Conservation (phyloP, 2,329 filamentous ascomycete species). For the Fonsecaea monophora region DNA sequence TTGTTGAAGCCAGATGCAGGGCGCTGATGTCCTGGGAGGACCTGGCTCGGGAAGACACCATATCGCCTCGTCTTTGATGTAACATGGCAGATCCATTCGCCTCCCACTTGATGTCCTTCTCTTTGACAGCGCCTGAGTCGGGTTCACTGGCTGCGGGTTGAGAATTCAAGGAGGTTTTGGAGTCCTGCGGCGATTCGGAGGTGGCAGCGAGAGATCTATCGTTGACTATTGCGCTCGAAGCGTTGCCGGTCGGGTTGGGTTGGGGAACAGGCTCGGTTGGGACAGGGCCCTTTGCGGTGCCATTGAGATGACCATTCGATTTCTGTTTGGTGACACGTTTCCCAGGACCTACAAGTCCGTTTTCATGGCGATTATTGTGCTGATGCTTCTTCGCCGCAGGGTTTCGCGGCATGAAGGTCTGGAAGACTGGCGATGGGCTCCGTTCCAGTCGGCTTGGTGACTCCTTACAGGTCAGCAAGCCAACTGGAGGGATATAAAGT, state of each 20-base stretch:
- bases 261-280: conserved; percentile 35
- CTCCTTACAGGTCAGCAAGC: conserved; percentile 40
- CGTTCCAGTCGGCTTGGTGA: conserved; percentile 42
- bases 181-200: conserved; percentile 17
- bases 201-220: conserved; percentile 17
- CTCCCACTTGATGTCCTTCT: conserved; percentile 28
- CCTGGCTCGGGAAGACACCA: conserved; percentile 71
- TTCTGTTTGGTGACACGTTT: conserved; percentile 69
- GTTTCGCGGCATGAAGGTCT: conserved; percentile 58
- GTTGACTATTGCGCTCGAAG: conserved; percentile 21
- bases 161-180: conserved; percentile 5
- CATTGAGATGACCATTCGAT: conserved; percentile 63
- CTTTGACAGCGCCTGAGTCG: conserved; percentile 26
- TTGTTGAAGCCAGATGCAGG: conserved; percentile 79
- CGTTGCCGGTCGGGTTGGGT: conserved; percentile 16
- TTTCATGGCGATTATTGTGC: conserved; percentile 81
- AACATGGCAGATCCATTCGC: conserved; percentile 35
- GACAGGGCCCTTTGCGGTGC: conserved; percentile 54
- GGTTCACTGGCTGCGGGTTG: conserved; percentile 16
- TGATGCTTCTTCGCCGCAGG: conserved; percentile 63
- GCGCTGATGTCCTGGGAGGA: conserved; percentile 74
- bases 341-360: conserved; percentile 80
- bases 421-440: conserved; percentile 26
- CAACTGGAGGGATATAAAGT: conserved; percentile 37
- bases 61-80: conserved; percentile 67